These are phyloP conservation scores for Tricholoma furcatifolium DNA, from an alignment of 768 basidiomycete genomes.

Conservation along the genomic window DNA sequence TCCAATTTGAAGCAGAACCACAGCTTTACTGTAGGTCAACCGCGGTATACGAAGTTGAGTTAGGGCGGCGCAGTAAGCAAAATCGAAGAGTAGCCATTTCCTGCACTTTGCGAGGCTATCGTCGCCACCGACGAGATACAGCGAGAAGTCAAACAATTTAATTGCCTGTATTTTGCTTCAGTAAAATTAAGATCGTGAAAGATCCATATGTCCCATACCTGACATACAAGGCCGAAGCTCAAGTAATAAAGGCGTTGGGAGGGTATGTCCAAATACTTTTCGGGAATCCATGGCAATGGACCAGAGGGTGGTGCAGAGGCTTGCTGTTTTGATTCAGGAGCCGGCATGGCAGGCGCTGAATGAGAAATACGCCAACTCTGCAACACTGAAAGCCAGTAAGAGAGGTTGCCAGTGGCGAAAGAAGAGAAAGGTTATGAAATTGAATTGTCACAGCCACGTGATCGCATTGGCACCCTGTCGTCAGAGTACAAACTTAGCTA, in stretches of 20 bases:
- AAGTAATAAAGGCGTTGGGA: conserved; percentile 79
- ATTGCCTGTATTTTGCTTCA: conserved; percentile 49
- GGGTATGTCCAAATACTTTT: conserved; percentile 70
- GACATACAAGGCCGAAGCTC: conserved; percentile 72
- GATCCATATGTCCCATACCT: conserved; percentile 44
- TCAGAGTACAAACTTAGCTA: background rate
- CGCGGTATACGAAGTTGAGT: conserved; percentile 72
- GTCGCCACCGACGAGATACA: conserved; percentile 48
- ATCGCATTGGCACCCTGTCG: conserved; percentile 4
- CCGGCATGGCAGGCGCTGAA: conserved; percentile 16
- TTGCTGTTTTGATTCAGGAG: conserved; percentile 14
- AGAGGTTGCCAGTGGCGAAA: background rate
- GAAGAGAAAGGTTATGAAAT: background rate
- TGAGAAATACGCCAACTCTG: background rate
- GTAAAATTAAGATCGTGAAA: background rate
- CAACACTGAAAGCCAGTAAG: background rate
- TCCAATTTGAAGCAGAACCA: conserved; percentile 61
- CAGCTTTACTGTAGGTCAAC: conserved; percentile 62
- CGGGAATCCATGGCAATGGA: conserved; percentile 59
- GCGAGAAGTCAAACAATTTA: conserved; percentile 71
- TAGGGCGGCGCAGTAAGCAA: conserved; percentile 55
- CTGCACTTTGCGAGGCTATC: conserved; percentile 42
- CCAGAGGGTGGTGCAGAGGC: conserved; percentile 5
- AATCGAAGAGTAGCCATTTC: conserved; percentile 77
- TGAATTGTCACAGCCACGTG: conserved; percentile 10